phyloP scores from a whole-genome alignment of 2,329 filamentous ascomycete genomes.

The Aspergillus fumigatus region DNA sequence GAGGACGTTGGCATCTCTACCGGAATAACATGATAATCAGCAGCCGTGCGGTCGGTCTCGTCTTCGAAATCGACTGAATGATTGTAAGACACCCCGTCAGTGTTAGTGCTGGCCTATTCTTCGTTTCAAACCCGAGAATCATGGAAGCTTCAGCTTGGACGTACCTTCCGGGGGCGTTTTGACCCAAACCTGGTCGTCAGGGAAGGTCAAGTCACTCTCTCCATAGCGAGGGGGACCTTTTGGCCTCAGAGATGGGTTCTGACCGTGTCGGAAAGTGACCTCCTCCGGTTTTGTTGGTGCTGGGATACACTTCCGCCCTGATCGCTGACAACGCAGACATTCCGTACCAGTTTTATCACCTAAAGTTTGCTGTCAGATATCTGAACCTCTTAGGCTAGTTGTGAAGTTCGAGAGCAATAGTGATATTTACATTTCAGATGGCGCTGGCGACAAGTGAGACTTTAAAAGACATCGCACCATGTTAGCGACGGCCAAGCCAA shows the following conservation, averaged over 20 bases:
- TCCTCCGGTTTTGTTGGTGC: slow-evolving; percentile 31
- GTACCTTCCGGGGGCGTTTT: slow-evolving; percentile 25
- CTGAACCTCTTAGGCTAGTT: not conserved
- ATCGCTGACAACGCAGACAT: slow-evolving; percentile 34
- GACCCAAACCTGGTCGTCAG: slow-evolving; percentile 31
- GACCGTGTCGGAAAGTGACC: slow-evolving; percentile 34
- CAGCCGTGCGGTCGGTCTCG: slow-evolving; percentile 32
- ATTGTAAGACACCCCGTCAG: not conserved
- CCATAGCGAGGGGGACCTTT: slow-evolving; percentile 33
- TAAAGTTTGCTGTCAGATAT: slow-evolving; percentile 9
- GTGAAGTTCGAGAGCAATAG: not conserved
- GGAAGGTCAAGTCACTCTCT: slow-evolving; percentile 31
- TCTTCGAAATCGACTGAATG: slow-evolving; percentile 31
- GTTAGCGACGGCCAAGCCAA: slow-evolving; percentile 10
- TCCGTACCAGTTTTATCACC: slow-evolving; percentile 33
- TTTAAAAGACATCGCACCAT: slow-evolving; percentile 4
- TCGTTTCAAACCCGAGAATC: not conserved
- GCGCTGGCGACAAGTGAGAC: slow-evolving; percentile 36
- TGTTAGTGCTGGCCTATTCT: not conserved
- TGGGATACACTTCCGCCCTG: slow-evolving; percentile 32
- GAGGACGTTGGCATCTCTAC: slow-evolving; percentile 12
- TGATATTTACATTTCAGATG: slow-evolving; percentile 33
- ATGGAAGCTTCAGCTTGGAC: slow-evolving; percentile 5
- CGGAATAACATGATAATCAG: slow-evolving; percentile 30
- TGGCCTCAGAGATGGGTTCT: slow-evolving; percentile 32